These are phyloP conservation scores for Eleusine indica DNA, from an alignment of 176 grass and related monocot genomes.

Conservation along the genomic window DNA sequence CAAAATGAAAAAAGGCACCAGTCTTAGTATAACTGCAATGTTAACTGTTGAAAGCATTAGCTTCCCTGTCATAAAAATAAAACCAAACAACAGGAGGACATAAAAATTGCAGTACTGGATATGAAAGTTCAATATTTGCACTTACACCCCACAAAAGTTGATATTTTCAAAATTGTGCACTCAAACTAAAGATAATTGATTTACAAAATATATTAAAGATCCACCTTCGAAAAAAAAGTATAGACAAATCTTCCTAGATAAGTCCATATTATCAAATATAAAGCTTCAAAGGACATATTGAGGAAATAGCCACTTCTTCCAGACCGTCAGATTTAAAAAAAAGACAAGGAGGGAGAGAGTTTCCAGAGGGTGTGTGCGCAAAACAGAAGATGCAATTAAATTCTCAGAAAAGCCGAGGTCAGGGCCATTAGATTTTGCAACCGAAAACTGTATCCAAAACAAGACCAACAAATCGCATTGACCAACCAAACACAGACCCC, in stretches of 20 bases:
- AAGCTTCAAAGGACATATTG: constrained; percentile 35
- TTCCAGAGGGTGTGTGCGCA: constrained; percentile 36
- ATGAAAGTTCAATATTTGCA: constrained; percentile 20
- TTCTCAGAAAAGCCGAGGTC: constrained; percentile 38
- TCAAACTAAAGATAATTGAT: background rate
- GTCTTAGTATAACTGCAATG: constrained; percentile 40
- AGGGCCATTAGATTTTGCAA: constrained; percentile 29
- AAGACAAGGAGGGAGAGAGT: background rate
- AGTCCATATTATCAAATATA: constrained; percentile 10
- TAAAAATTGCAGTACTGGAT: background rate
- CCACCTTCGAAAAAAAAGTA: constrained; percentile 4
- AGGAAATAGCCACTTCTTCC: constrained; percentile 27
- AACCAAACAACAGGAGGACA: constrained; percentile 36
- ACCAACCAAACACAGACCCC: constrained; percentile 29
- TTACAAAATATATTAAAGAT: constrained; percentile 4
- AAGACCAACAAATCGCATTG: constrained; percentile 24
- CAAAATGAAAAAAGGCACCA: constrained; percentile 32
- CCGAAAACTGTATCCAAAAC: constrained; percentile 29
- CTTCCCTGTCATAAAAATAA: constrained; percentile 22
- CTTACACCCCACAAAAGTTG: constrained; percentile 33
- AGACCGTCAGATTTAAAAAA: background rate
- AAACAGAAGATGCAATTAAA: constrained; percentile 43
- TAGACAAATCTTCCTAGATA: constrained; percentile 4
- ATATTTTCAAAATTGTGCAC: background rate
- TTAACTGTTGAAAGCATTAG: constrained; percentile 16